Conservation (phyloP, 1,139 yeast genomes). For the Kodamaea arcana region DNA sequence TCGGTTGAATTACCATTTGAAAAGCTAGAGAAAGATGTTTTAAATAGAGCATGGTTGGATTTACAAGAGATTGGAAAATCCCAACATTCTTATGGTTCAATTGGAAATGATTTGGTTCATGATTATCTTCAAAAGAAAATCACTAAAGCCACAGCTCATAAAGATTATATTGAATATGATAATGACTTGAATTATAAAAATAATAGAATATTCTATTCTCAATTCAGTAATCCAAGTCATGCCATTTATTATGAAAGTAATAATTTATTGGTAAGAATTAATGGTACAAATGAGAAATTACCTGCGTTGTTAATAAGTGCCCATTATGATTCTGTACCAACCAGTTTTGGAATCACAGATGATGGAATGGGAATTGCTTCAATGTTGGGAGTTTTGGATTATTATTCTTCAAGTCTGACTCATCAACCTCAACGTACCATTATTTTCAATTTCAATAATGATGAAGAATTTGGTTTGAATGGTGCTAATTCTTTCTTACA, state of each 20-base stretch:
- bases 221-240: constrained; percentile 32
- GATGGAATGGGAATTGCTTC: constrained; percentile 93
- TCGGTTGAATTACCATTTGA: constrained; percentile 39
- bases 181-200: constrained; percentile 44
- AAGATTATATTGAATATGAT: constrained; percentile 45
- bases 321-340: constrained; percentile 87
- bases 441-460: constrained; percentile 80
- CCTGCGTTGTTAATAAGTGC: constrained; percentile 77
- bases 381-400: constrained; percentile 63
- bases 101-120: constrained; percentile 72
- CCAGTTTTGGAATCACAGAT: constrained; percentile 85
- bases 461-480: constrained; percentile 84
- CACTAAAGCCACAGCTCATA: constrained; percentile 19
- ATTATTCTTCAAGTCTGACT: constrained; percentile 35
- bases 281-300: constrained; percentile 54
- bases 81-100: constrained; percentile 77
- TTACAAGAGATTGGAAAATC: constrained; percentile 61
- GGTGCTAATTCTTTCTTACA: constrained; percentile 76
- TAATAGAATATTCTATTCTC: constrained; percentile 35
- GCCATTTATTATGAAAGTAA: constrained; percentile 75
- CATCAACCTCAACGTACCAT: constrained; percentile 66
- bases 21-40: constrained; percentile 34
- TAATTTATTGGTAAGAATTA: constrained; percentile 66
- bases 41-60: constrained; percentile 59
- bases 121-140: constrained; percentile 55